Evolutionary conservation across 805 yeast genomes (phyloP).

Genomic region (Candida ortonii): DNA sequence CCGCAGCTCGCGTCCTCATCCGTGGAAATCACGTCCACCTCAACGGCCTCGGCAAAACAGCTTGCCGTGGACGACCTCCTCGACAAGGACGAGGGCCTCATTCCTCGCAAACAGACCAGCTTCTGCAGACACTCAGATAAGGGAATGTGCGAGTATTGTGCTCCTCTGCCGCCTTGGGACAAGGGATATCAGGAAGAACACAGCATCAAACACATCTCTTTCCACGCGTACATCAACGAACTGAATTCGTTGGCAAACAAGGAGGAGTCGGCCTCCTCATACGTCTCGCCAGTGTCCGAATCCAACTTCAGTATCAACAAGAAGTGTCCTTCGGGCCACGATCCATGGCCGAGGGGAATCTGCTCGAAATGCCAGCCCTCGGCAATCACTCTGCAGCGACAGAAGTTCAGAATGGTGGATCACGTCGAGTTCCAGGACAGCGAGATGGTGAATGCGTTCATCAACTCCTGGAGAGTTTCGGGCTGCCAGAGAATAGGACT

Average conservation of each 20-base stretch:
- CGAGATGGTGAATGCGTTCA: constrained; percentile 71
- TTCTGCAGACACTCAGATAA: constrained; percentile 85
- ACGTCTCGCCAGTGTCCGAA: constrained; percentile 75
- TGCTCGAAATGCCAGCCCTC: constrained; percentile 97
- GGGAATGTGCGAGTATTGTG: constrained; percentile 98
- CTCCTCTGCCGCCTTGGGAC: constrained; percentile 96
- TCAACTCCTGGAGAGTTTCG: constrained; percentile 86
- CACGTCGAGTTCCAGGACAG: constrained; percentile 88
- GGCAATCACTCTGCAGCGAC: constrained; percentile 88
- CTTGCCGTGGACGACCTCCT: constrained; percentile 63
- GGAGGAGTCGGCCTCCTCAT: constrained; percentile 56
- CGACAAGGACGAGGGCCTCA: constrained; percentile 68
- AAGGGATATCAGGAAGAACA: constrained; percentile 67
- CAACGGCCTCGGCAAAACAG: constrained; percentile 37
- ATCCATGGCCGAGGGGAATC: constrained; percentile 92
- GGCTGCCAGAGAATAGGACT: constrained; percentile 87
- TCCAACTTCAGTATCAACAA: constrained; percentile 64
- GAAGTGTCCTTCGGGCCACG: constrained; percentile 75
- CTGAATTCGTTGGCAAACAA: constrained; percentile 66
- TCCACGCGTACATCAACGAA: constrained; percentile 77
- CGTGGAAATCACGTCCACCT: constrained; percentile 9
- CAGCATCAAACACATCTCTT: constrained; percentile 83
- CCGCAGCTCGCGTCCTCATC: constrained; percentile 8
- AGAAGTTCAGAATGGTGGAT: constrained; percentile 91
- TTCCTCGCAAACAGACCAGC: constrained; percentile 55